Conservation (phyloP, 2,329 filamentous ascomycete species). For the Fusarium paranaense region DNA sequence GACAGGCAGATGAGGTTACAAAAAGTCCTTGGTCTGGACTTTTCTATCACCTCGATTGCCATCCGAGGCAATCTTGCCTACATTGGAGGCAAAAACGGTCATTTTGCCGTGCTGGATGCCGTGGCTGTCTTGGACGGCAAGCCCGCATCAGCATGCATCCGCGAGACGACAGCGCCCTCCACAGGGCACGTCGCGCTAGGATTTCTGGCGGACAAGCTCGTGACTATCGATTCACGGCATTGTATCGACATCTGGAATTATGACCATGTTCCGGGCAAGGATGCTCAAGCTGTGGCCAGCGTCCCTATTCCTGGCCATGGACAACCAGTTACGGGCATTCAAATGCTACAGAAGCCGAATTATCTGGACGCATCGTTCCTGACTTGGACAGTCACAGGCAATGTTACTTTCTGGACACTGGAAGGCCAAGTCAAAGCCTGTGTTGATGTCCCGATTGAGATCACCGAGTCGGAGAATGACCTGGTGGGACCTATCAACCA, state of each 20-base stretch:
- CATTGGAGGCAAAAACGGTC: slow-evolving; percentile 75
- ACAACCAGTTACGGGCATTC: slow-evolving; percentile 79
- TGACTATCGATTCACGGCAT: slow-evolving; percentile 80
- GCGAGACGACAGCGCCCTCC: slow-evolving; percentile 53
- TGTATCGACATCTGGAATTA: slow-evolving; percentile 77
- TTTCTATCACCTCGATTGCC: slow-evolving; percentile 75
- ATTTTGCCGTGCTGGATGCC: slow-evolving; percentile 66
- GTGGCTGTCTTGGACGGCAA: slow-evolving; percentile 59
- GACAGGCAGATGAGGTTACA: slow-evolving; percentile 77
- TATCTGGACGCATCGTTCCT: slow-evolving; percentile 78
- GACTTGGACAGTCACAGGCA: slow-evolving; percentile 88
- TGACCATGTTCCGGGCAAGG: slow-evolving; percentile 56
- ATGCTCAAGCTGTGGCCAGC: slow-evolving; percentile 53
- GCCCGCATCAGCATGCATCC: slow-evolving; percentile 50
- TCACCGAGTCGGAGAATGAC: slow-evolving; percentile 62
- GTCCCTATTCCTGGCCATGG: slow-evolving; percentile 72
- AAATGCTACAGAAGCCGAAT: slow-evolving; percentile 71
- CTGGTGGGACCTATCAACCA: slow-evolving; percentile 66
- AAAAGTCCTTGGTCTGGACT: slow-evolving; percentile 74
- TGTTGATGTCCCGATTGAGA: slow-evolving; percentile 77
- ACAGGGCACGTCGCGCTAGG: slow-evolving; percentile 74
- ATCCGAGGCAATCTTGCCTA: slow-evolving; percentile 70
- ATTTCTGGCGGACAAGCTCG: slow-evolving; percentile 73
- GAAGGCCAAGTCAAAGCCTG: slow-evolving; percentile 76
- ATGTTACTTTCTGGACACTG: slow-evolving; percentile 83